Conservation (phyloP, 768 basidiomycete genomes). For the Chalciporus piperatus region DNA sequence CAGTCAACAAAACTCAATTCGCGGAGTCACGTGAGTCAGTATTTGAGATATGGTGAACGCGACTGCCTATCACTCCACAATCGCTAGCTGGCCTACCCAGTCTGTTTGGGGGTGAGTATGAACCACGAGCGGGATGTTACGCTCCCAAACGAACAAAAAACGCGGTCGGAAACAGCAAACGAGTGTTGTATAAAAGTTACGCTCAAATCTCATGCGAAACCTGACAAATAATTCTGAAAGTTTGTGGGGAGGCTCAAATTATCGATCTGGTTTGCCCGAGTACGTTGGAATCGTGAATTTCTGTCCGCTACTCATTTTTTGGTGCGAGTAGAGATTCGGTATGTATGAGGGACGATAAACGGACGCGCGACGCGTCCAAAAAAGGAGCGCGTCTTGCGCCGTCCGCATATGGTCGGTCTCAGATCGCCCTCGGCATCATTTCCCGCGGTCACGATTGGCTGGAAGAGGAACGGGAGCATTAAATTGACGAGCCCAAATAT, state of each 20-base stretch:
- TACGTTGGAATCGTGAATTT: conserved; percentile 26
- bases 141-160: conserved; percentile 17
- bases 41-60: conserved; percentile 31
- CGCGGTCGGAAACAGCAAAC: not conserved
- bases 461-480: not conserved
- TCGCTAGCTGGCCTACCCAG: not conserved
- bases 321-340: conserved; percentile 25
- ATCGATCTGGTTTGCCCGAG: conserved; percentile 14
- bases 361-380: conserved; percentile 34
- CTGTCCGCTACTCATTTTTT: conserved; percentile 29
- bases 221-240: conserved; percentile 13
- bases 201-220: conserved; percentile 15
- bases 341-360: conserved; percentile 26
- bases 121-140: conserved; percentile 11
- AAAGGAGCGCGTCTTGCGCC: conserved; percentile 41
- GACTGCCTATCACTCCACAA: conserved; percentile 10
- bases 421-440: conserved; percentile 28
- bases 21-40: conserved; percentile 35
- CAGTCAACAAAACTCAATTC: conserved; percentile 40
- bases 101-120: conserved; percentile 3
- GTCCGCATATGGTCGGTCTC: conserved; percentile 31
- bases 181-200: conserved; percentile 15
- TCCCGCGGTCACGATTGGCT: conserved; percentile 15
- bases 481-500: no score
- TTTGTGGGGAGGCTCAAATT: conserved; percentile 14